phyloP scores from a whole-genome alignment of 768 basidiomycete species.

The Chalciporus pseudorubinellus region DNA sequence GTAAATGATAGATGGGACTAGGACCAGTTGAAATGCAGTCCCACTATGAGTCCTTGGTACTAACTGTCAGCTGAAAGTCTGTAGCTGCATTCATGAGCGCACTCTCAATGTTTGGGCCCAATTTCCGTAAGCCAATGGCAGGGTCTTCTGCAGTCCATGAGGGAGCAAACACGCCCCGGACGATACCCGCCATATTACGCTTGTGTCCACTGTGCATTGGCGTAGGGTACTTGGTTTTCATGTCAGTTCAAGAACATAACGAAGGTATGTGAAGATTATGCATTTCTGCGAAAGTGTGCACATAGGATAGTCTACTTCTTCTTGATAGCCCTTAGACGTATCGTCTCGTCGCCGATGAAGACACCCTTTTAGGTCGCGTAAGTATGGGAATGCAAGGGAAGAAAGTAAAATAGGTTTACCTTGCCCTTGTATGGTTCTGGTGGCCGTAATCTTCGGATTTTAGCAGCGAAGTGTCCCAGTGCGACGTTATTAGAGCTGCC shows the following conservation, averaged over 20 bases:
- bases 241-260: neutral
- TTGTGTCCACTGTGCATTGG: neutral
- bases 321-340: slow-evolving; percentile 88
- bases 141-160: neutral
- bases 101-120: too few species aligned
- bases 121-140: too few species aligned
- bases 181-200: too few species aligned
- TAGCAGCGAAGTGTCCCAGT: slow-evolving; percentile 85
- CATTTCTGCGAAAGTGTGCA: slow-evolving; percentile 3
- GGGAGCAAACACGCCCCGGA: too few species aligned
- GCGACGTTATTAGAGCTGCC: slow-evolving; percentile 85
- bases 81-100: too few species aligned
- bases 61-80: too few species aligned
- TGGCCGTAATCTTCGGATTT: slow-evolving; percentile 77
- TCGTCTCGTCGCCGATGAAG: slow-evolving; percentile 89
- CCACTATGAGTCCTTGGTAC: too few species aligned
- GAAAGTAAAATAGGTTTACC: slow-evolving; percentile 46
- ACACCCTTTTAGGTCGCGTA: slow-evolving; percentile 60
- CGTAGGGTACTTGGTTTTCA: neutral
- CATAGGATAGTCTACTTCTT: slow-evolving; percentile 71
- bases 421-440: slow-evolving; percentile 99
- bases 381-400: neutral
- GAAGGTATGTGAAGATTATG: neutral
- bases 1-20: too few species aligned
- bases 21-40: too few species aligned